These are phyloP conservation scores for Elaeagnus macrophylla DNA, from an alignment of 306 rosid genomes.

Conservation along the genomic window DNA sequence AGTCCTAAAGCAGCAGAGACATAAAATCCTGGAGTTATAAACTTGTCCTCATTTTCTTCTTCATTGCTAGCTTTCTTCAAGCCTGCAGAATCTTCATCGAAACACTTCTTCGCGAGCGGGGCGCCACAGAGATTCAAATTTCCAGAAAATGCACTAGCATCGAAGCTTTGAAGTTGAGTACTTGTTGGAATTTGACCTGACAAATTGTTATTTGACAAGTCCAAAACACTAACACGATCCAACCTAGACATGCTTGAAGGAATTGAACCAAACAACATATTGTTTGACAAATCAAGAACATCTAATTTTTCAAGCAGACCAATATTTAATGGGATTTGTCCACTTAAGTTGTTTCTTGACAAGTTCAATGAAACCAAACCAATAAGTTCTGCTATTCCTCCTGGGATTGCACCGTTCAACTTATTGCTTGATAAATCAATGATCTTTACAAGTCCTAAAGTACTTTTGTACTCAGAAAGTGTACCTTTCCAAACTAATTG, in stretches of 20 bases:
- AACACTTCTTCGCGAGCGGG: background rate
- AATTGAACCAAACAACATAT: background rate
- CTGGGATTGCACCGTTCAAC: background rate
- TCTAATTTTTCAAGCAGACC: background rate
- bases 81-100: background rate
- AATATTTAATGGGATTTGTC: conserved; percentile 1
- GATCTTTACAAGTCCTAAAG: conserved; percentile 1
- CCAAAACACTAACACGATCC: background rate
- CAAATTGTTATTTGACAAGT: background rate
- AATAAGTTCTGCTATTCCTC: background rate
- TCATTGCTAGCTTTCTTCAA: no score
- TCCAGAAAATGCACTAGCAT: background rate
- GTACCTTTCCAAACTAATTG: background rate
- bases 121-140: background rate
- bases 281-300: background rate
- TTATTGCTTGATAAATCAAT: background rate
- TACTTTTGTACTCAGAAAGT: background rate
- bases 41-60: background rate
- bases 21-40: background rate
- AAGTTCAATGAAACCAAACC: background rate
- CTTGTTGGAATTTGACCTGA: background rate
- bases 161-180: background rate
- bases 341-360: background rate
- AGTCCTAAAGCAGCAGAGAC: background rate
- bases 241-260: background rate